Base-by-base conservation (phyloP, 2,329 filamentous ascomycete genomes). In the Coccinonectria pachysandricola region DNA sequence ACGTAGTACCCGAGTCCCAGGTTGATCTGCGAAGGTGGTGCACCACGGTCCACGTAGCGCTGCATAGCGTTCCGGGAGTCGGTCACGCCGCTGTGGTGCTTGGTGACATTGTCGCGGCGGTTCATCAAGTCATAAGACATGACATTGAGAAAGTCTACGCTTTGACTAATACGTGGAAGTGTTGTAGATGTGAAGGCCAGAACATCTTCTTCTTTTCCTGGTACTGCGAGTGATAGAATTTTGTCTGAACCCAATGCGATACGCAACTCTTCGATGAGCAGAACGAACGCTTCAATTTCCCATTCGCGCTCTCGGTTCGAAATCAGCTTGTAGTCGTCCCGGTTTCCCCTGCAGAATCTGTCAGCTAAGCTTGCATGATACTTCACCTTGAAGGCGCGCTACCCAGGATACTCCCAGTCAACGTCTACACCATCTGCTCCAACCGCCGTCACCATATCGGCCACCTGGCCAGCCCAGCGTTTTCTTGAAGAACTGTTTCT, bases 121-220 rank as follows among this genome's bases (percentile, higher is more conserved):
- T 81, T 79, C 62, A 79, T 73, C 29, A 79, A 53, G 42, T 83
- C 78, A 48, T 82, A 83, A 2, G 69, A 65, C 79, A 82, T 68
- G 43, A 66, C 57, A 40, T 83, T 84, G 47, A 83, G 60, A 39
- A 76, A 76, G 43, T 84, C 75, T 10, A 82, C 64, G 1, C 63
- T 59, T 4, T 57, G 44, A 41, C 60, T 64, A 43, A 84, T 78
- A 30, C 62, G 53, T 1, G 75, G 71, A 0, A 76, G 57, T 10
- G 67, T 73, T 6, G 64, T 53, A 3, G 55, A 35, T 0, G 71
- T 81, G 48, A 71, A 83, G 8, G 74, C 77, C 23, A 84, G 67
- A 65, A 84, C 70, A 42, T 84, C 79, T 23, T 58, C 52, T 35
- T 68, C 59, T 4, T 75, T 60, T 1, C 74, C 79, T 0, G 79